Base-by-base conservation (phyloP, 768 basidiomycete genomes). In the Leccinum arenicola region DNA sequence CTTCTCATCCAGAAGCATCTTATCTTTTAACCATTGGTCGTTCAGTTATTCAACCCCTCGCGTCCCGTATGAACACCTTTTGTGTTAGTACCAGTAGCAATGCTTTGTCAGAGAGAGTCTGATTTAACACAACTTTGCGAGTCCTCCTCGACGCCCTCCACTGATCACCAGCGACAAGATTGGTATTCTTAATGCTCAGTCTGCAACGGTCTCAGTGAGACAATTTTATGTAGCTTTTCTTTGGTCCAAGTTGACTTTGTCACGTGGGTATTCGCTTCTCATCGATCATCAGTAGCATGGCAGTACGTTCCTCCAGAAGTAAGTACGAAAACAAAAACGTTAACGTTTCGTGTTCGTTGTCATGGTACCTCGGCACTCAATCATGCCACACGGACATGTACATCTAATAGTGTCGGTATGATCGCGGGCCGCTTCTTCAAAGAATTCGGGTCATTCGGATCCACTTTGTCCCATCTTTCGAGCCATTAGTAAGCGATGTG, bases 181-280 rank as follows among this genome's bases (percentile, higher is more conserved):
- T 38, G 35, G 38, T 40, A 40, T 40, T n/a, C 38, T n/a, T 33
- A 38, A 49, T 68, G 65, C 65, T 64, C 57, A 55, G 38, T 52
- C 40, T 55, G 31, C 60, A 36, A 21, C 64, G 61, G 61, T 43
- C 57, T 66, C 58, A 57, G 57, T n/a, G 3, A 59, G 54, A 31
- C 38, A 5, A 6, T 45, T 21, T 65, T 74, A 61, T 76, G 76
- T 77, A 70, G 71, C 65, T 72, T 77, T 77, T 72, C 69, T 78
- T 83, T 82, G 76, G 78, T 65, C 63, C 70, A 79, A 75, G 82
- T 86, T 87, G 77, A 78, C 76, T 77, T 72, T 36, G 62, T 74
- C 70, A 73, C 69, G 76, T 76, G 71, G 63, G 40, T 54, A 61
- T 29, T 50, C 31, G 21, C 23, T 40, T 25, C 19, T 36, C n/a